A percentile compares a stretch with the other conserved stretches of the same genome.
phyloP scores from a whole-genome alignment of 2,329 filamentous ascomycete genomes.

The Aspergillus sp. region DNA sequence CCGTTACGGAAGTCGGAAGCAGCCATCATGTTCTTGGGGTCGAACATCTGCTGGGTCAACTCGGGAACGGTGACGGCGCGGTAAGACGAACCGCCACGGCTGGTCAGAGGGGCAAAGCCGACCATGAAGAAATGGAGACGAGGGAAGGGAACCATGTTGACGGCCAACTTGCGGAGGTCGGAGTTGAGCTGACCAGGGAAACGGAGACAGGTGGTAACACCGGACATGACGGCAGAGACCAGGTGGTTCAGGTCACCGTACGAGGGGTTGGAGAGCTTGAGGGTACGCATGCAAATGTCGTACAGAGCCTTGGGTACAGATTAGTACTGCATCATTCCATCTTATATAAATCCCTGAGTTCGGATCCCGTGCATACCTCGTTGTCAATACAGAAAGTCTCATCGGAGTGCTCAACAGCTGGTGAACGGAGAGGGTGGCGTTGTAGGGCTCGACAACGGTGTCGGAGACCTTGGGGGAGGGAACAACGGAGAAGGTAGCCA shows the following conservation, averaged over 20 bases:
- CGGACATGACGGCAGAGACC: slow-evolving; percentile 98
- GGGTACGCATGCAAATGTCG: slow-evolving; percentile 99
- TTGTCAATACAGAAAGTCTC: slow-evolving; percentile 99
- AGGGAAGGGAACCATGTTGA: slow-evolving; percentile 99
- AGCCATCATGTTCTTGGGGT: slow-evolving; percentile 99
- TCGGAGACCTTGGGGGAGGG: slow-evolving; percentile 99
- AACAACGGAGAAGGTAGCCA: slow-evolving; percentile 98
- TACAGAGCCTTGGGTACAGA: slow-evolving; percentile 61
- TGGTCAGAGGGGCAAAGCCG: slow-evolving; percentile 96
- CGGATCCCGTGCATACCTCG: slow-evolving; percentile 50
- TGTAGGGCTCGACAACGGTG: slow-evolving; percentile 99
- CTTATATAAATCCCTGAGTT: slow-evolving; percentile 9
- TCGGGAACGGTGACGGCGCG: slow-evolving; percentile 95
- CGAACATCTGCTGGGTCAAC: slow-evolving; percentile 99
- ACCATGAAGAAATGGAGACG: slow-evolving; percentile 99
- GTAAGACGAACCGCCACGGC: slow-evolving; percentile 88
- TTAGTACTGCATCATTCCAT: slow-evolving; percentile 16
- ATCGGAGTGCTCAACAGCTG: slow-evolving; percentile 99
- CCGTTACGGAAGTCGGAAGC: slow-evolving; percentile 99
- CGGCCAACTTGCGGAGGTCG: slow-evolving; percentile 96
- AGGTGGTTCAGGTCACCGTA: slow-evolving; percentile 99
- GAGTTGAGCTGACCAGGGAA: slow-evolving; percentile 99
- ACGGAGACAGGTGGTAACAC: slow-evolving; percentile 95
- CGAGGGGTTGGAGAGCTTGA: slow-evolving; percentile 97
- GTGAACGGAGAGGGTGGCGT: slow-evolving; percentile 96